Evolutionary conservation across 2,329 filamentous ascomycete genomes (phyloP).

Genomic region (Fusarium chuoi): DNA sequence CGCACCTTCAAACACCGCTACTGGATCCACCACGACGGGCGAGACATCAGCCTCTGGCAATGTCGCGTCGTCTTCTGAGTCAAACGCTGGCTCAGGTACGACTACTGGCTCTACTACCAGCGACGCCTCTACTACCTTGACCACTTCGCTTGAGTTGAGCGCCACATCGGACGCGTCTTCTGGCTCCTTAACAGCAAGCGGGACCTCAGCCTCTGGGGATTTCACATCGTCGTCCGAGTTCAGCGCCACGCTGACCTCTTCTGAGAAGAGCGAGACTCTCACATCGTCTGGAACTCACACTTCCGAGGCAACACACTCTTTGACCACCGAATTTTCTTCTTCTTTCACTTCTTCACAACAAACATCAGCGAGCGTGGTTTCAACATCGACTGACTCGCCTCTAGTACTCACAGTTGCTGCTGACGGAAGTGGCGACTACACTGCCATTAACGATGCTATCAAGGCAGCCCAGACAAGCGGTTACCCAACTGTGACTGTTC

Average conservation of each 20-base stretch:
- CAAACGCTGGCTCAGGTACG: background rate
- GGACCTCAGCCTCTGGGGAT: background rate
- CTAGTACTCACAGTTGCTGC: conserved; percentile 55
- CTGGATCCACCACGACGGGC: background rate
- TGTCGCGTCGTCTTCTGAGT: background rate
- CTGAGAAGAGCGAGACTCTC: background rate
- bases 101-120: background rate
- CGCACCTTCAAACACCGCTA: no score
- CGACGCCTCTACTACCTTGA: no score
- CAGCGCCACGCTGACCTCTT: background rate
- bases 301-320: conserved; percentile 3
- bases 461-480: conserved; percentile 52
- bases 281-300: background rate
- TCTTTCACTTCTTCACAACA: conserved; percentile 21
- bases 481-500: conserved; percentile 55
- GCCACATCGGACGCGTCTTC: background rate
- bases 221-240: background rate
- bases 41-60: background rate
- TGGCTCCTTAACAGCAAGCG: background rate
- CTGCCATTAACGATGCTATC: conserved; percentile 56
- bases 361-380: conserved; percentile 14
- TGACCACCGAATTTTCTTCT: conserved; percentile 14
- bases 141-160: background rate
- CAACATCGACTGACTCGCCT: conserved; percentile 33
- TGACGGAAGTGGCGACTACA: conserved; percentile 57